phyloP scores from a whole-genome alignment of 495 filamentous ascomycete genomes.

The Podospora pseudocomata region DNA sequence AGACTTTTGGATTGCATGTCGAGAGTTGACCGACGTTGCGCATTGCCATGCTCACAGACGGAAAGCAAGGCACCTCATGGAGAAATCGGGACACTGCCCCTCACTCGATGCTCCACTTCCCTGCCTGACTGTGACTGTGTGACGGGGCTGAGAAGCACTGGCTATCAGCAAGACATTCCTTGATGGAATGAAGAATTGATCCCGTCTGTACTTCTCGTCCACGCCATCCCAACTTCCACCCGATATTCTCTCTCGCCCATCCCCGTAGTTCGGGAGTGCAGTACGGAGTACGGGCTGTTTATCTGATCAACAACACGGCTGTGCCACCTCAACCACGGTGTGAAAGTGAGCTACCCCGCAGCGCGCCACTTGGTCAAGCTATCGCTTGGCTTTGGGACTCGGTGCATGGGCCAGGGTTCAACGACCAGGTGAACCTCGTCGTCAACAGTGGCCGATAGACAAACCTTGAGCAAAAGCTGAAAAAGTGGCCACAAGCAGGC shows the following conservation, averaged over 20 bases:
- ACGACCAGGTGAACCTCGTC: slow-evolving; percentile 6
- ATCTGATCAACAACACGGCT: slow-evolving; percentile 2
- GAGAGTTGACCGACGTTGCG: neutral
- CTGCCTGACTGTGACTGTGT: slow-evolving; percentile 9
- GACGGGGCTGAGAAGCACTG: neutral
- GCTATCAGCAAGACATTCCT: neutral
- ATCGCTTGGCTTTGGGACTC: slow-evolving; percentile 1
- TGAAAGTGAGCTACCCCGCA: slow-evolving; percentile 9
- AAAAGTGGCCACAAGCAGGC: slow-evolving; percentile 6
- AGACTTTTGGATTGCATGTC: neutral
- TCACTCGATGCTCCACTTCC: slow-evolving; percentile 8
- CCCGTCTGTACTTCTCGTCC: neutral
- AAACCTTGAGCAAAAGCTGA: slow-evolving; percentile 1
- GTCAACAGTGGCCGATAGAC: neutral
- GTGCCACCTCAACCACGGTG: neutral
- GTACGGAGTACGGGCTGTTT: neutral
- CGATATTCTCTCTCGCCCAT: neutral
- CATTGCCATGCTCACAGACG: neutral
- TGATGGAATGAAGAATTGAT: neutral
- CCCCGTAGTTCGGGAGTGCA: too few species aligned
- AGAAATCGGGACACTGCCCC: neutral
- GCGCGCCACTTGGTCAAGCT: slow-evolving; percentile 7
- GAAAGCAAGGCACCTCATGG: neutral
- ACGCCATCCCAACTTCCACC: neutral
- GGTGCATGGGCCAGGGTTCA: neutral